Conservation (phyloP, 202 grass and related monocot species). For the Bolboschoenoplectus hybrid region DNA sequence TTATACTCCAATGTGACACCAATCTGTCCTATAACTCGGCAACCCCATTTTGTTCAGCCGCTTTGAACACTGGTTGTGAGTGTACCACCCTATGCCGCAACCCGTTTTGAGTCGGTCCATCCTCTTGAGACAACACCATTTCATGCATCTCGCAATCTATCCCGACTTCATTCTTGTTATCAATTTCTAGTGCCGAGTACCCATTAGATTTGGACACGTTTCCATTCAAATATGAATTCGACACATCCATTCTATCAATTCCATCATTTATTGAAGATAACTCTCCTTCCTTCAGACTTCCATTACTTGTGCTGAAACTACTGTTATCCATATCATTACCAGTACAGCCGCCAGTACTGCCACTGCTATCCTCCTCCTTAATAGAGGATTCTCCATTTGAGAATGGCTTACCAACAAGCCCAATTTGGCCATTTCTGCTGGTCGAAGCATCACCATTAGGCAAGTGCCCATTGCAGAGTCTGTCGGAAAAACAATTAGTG, state of each 20-base stretch:
- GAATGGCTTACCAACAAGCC: conserved; percentile 29
- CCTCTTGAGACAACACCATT: conserved; percentile 33
- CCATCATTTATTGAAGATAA: conserved; percentile 3
- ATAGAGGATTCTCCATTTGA: conserved; percentile 38
- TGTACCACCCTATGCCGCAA: conserved; percentile 42
- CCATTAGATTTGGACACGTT: conserved; percentile 21
- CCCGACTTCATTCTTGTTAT: not conserved
- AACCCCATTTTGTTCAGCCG: conserved; percentile 35
- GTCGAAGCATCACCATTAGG: conserved; percentile 28
- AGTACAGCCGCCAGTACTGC: conserved; percentile 31
- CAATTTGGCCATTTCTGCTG: conserved; percentile 40
- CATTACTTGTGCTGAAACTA: conserved; percentile 29
- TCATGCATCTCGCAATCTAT: not conserved
- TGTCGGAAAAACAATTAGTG: conserved; percentile 32
- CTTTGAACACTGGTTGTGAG: conserved; percentile 34
- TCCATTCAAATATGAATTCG: conserved; percentile 15
- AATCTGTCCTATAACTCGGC: conserved; percentile 41
- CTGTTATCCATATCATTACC: not conserved
- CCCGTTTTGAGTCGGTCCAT: conserved; percentile 38
- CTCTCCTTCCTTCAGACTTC: conserved; percentile 24
- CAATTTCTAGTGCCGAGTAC: not conserved
- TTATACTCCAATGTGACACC: conserved; percentile 44
- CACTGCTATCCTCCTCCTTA: conserved; percentile 40
- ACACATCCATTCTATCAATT: conserved; percentile 26
- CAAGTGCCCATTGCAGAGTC: conserved; percentile 49